Conservation (phyloP, 2,329 filamentous ascomycete species). For the Calonectria pteridis region DNA sequence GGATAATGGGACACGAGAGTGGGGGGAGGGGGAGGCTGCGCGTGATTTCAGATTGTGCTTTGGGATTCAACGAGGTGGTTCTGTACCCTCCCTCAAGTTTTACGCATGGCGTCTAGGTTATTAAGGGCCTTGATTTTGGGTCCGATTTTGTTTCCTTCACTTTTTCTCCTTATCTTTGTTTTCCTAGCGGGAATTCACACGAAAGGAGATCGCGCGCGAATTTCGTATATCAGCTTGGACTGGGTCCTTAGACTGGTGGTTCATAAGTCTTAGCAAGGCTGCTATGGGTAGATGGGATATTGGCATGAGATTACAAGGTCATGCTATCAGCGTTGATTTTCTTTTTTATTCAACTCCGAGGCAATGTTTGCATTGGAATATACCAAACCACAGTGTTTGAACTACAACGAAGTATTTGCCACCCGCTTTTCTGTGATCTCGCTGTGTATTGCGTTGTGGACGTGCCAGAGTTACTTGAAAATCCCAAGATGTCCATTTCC, state of each 20-base stretch:
- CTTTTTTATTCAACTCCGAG: background rate
- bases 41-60: conserved; percentile 12
- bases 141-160: background rate
- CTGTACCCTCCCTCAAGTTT: background rate
- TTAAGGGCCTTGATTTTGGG: background rate
- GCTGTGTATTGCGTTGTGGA: background rate
- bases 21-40: conserved; percentile 14
- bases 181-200: background rate
- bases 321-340: conserved; percentile 14
- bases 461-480: background rate
- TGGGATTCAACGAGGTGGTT: background rate
- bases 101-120: conserved; percentile 23
- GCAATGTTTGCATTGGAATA: conserved; percentile 17
- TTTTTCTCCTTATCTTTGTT: background rate
- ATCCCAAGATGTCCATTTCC: background rate
- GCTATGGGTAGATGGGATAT: conserved; percentile 17
- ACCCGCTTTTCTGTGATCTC: background rate
- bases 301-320: background rate
- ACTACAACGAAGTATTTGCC: background rate
- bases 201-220: background rate
- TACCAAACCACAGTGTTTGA: background rate
- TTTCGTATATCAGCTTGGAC: conserved; percentile 14
- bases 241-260: conserved; percentile 12
- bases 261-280: conserved; percentile 2
- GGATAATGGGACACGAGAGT: conserved; percentile 25